phyloP scores from a whole-genome alignment of 352 stramenopile genomes.

The Phytopythium cucurbitacearum region DNA sequence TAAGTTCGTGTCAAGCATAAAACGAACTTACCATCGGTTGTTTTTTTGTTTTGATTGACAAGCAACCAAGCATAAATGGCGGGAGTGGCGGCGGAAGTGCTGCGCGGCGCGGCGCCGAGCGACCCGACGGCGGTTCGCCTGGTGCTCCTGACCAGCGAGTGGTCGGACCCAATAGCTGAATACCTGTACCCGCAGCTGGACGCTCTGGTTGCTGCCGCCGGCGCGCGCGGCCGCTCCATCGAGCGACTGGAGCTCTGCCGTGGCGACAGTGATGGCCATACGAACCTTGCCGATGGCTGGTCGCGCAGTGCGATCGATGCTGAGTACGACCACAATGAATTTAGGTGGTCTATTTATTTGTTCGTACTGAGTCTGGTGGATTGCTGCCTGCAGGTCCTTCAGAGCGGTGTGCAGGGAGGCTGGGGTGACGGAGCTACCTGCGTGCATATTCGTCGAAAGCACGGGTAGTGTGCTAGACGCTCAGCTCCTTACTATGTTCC shows the following conservation, averaged over 20 bases:
- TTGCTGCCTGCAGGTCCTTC: conserved; percentile 23
- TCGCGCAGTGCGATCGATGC: neutral
- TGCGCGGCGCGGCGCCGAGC: conserved; percentile 24
- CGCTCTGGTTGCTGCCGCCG: conserved; percentile 6
- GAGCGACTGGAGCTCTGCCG: conserved; percentile 24
- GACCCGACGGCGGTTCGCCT: conserved; percentile 1
- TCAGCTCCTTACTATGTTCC: neutral
- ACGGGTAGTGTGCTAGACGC: conserved; percentile 2
- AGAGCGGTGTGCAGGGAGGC: conserved; percentile 34
- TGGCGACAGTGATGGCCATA: neutral
- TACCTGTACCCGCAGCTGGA: conserved; percentile 18
- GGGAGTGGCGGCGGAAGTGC: conserved; percentile 1
- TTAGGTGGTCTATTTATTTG: neutral
- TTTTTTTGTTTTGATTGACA: too few relatives aligned
- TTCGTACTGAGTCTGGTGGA: neutral
- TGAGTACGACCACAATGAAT: conserved; percentile 5
- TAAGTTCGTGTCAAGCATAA: too few relatives aligned
- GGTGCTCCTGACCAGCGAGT: conserved; percentile 33
- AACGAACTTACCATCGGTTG: conserved; percentile 5
- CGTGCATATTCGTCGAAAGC: conserved; percentile 23
- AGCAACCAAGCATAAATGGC: too few relatives aligned
- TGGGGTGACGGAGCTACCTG: conserved; percentile 31
- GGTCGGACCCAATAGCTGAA: conserved; percentile 29
- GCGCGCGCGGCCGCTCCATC: conserved; percentile 10
- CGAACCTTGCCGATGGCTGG: neutral